Percentiles rank a stretch among this genome's conserved stretches.
Conservation (phyloP, 495 filamentous ascomycete species). For the Penicillium turbatum region DNA sequence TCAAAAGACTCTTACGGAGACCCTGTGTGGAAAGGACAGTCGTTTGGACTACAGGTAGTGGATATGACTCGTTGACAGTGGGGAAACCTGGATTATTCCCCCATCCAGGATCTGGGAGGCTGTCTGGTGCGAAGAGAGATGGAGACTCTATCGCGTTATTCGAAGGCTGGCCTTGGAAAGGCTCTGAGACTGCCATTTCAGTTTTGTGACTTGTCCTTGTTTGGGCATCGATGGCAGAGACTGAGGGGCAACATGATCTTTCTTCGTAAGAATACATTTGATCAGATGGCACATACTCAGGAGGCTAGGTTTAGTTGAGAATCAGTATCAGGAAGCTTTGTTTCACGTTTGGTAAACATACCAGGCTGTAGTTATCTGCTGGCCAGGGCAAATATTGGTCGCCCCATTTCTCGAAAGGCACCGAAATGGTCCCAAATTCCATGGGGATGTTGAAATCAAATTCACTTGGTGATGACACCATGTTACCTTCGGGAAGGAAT, state of each 20-base stretch:
- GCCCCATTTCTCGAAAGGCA: conserved; percentile 4
- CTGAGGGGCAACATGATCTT: not conserved
- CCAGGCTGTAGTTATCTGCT: not conserved
- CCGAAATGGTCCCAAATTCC: not conserved
- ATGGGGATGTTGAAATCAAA: not conserved
- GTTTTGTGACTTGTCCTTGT: not conserved
- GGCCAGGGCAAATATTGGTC: conserved; percentile 1
- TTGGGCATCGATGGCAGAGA: not conserved
- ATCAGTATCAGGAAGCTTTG: not conserved
- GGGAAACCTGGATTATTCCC: not conserved
- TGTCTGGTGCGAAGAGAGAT: not conserved
- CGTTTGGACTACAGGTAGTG: not conserved
- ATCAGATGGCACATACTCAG: not conserved
- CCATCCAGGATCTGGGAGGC: not conserved
- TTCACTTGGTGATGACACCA: not conserved
- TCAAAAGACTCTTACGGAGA: conserved; percentile 12
- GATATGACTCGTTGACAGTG: not conserved
- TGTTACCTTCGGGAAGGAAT: not conserved
- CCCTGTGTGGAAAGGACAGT: not conserved
- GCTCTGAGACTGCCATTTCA: no score
- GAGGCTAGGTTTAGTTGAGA: not conserved
- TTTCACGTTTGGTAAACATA: not conserved
- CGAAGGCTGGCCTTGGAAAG: not conserved
- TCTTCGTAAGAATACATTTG: not conserved
- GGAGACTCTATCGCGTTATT: not conserved